Conservation (phyloP, 805 yeast genomes). For the Saccharomycopsis babjevae region DNA sequence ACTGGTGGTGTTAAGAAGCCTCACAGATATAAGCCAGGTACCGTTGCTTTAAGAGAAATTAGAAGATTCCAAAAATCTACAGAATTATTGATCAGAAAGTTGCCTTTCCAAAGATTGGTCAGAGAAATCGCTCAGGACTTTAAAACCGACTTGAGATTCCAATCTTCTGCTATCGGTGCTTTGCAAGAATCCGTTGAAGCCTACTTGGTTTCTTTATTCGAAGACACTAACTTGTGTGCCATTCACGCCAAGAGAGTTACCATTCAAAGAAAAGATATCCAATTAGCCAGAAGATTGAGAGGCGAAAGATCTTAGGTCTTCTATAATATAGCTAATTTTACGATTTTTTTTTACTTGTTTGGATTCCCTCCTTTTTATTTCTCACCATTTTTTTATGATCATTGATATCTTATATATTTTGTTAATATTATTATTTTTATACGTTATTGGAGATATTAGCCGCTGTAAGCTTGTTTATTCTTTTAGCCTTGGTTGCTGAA, state of each 20-base stretch:
- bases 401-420: not conserved
- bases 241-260: slow-evolving; percentile 99
- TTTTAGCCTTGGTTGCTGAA: no score
- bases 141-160: slow-evolving; percentile 91
- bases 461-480: no score
- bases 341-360: not conserved
- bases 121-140: slow-evolving; percentile 93
- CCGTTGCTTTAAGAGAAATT: slow-evolving; percentile 92
- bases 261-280: slow-evolving; percentile 96
- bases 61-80: slow-evolving; percentile 97
- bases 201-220: slow-evolving; percentile 89
- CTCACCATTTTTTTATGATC: not conserved
- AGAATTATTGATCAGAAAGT: slow-evolving; percentile 87
- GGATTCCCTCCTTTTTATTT: not conserved
- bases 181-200: slow-evolving; percentile 98
- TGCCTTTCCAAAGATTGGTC: slow-evolving; percentile 95
- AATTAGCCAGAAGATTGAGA: slow-evolving; percentile 94
- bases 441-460: not conserved
- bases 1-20: slow-evolving; percentile 92
- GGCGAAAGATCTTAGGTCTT: slow-evolving; percentile 59
- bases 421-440: not conserved
- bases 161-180: slow-evolving; percentile 95
- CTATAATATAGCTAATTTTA: not conserved
- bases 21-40: slow-evolving; percentile 96
- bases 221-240: slow-evolving; percentile 97